phyloP scores from a whole-genome alignment of 192 early-diverging fungal species.

The Chytriomyces sp. region DNA sequence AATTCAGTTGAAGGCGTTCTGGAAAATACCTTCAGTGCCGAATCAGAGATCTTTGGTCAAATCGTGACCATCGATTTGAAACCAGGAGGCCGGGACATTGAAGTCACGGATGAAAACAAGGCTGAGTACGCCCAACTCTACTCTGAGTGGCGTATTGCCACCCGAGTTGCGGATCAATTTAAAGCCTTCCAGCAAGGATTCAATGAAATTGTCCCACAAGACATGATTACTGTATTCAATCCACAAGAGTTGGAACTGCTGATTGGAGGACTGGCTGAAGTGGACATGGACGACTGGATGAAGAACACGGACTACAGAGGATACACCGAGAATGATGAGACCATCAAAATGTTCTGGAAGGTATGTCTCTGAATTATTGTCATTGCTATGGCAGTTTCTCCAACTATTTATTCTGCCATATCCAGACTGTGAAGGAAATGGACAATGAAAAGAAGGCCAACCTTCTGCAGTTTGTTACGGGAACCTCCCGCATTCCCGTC shows the following conservation, averaged over 20 bases:
- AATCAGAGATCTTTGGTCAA: conserved; percentile 93
- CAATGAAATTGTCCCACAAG: conserved; percentile 94
- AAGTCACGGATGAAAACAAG: conserved; percentile 97
- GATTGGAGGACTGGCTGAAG: conserved; percentile 95
- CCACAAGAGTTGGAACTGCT: conserved; percentile 97
- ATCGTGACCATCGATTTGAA: conserved; percentile 88
- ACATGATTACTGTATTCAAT: conserved; percentile 94
- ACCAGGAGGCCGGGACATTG: conserved; percentile 83
- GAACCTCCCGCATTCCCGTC: conserved; percentile 96
- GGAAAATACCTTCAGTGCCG: conserved; percentile 89
- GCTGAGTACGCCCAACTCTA: conserved; percentile 90
- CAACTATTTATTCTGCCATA: not conserved
- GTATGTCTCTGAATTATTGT: conserved; percentile 29
- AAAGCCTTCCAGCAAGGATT: conserved; percentile 95
- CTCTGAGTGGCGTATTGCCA: conserved; percentile 86
- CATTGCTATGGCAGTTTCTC: not conserved
- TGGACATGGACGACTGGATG: conserved; percentile 98
- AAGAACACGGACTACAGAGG: conserved; percentile 98
- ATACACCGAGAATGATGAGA: conserved; percentile 95
- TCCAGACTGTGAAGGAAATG: conserved; percentile 75
- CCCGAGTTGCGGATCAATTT: conserved; percentile 94
- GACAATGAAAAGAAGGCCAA: conserved; percentile 94
- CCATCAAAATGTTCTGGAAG: conserved; percentile 97
- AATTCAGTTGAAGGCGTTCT: conserved; percentile 88
- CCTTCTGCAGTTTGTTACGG: conserved; percentile 96